Percentiles rank a stretch among this genome's conserved stretches.
Evolutionary conservation across 2,329 filamentous ascomycete genomes (phyloP).

Genomic region (Basipetospora sp.): DNA sequence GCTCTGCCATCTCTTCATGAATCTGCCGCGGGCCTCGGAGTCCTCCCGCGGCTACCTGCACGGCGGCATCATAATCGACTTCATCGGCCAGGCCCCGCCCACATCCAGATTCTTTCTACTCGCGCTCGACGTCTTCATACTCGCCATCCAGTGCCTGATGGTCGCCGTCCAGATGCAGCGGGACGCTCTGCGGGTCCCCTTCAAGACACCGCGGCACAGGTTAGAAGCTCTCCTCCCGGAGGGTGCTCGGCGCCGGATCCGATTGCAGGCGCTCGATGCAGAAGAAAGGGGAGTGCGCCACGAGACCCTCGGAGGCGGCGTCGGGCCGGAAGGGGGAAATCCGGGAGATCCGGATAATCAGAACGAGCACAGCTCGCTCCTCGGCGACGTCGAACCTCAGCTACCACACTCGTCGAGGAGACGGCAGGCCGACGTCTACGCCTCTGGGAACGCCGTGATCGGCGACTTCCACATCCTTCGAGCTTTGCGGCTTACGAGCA

Average conservation of each 20-base stretch:
- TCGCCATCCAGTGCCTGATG: conserved; percentile 49
- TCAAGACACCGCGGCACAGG: conserved; percentile 4
- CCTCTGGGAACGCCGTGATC: conserved; percentile 39
- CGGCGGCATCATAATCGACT: conserved; percentile 52
- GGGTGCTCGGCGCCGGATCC: background rate
- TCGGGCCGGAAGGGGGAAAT: no score
- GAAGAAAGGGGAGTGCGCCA: conserved; percentile 30
- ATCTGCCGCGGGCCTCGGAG: conserved; percentile 42
- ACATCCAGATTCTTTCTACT: conserved; percentile 41
- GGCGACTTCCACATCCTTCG: conserved; percentile 39
- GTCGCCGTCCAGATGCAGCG: conserved; percentile 36
- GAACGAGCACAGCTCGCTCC: conserved; percentile 11
- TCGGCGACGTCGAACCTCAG: conserved; percentile 9
- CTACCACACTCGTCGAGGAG: conserved; percentile 16
- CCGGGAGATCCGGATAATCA: conserved; percentile 9
- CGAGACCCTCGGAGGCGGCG: no score
- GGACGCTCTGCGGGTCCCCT: conserved; percentile 2
- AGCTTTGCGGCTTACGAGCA: conserved; percentile 28
- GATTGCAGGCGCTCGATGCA: conserved; percentile 35
- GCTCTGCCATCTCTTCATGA: conserved; percentile 41
- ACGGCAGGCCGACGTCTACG: conserved; percentile 32
- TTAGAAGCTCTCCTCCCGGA: conserved; percentile 5
- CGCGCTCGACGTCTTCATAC: conserved; percentile 38
- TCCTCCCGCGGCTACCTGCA: conserved; percentile 50
- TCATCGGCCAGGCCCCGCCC: conserved; percentile 51